Evolutionary conservation across 352 stramenopile genomes (phyloP), one percentile per base, ranked within the genome.

Genomic region (Phytopythium montanum): DNA sequence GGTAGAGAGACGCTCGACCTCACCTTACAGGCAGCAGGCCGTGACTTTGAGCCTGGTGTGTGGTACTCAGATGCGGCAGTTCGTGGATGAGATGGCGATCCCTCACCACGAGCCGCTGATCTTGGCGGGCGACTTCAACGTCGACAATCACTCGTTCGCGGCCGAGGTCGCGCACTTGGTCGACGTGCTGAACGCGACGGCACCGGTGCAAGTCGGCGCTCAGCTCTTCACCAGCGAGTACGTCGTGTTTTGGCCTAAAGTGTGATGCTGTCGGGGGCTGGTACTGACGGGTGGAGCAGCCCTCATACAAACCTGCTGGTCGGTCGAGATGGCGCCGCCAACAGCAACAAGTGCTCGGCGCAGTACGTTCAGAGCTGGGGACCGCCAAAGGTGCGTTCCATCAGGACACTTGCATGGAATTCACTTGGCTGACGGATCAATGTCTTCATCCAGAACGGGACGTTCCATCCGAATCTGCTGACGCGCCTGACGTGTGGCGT

Each of bases 211-310:
- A 42, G 66, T 87, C 7, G 85, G 85, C 21, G 52, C 80, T 18
- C 79, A 90, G 56, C 54, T 66, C 12, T 94, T 81, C 50, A 94
- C 85, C 13, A 94, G 85, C 83, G 85, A 94, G 85, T 94, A 73
- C 36, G 76, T 69, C 13, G 33, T 41, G n/a, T 51, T 2, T 48
- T 44, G 19, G 29, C 23, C 19, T 18, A 19, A 38, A 23, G 41
- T 51, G 33, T 31, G 21, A 29, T 45, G 38, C 21, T 5, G 1
- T 45, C 18, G 2, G 18, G 5, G n/a, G 14, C 38, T 45, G n/a
- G 23, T 25, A 36, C 16, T 36, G 48, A 5, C 3, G 13, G 9
- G 18, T 19, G 53, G 29, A 10, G 13, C 55, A 94, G 85, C 48
- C 85, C 85, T 7, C 85, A 78, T 19, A 82, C 81, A 2, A 94